Conservation (phyloP, 768 basidiomycete genomes). For the Mycena indigotica region DNA sequence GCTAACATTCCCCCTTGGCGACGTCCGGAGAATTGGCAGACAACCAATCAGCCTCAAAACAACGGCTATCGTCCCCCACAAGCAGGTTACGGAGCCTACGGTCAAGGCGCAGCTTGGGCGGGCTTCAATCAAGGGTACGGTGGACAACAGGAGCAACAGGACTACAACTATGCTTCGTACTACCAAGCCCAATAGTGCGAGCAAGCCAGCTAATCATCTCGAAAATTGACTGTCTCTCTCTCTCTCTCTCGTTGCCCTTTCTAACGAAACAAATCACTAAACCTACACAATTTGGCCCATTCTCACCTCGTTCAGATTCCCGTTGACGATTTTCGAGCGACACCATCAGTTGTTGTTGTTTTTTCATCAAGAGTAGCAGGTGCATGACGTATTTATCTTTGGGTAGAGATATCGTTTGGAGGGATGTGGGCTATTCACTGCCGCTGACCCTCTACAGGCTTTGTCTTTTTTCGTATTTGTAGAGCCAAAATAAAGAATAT, state of each 20-base stretch:
- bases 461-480: slow-evolving; percentile 20
- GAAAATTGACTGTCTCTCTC: slow-evolving; percentile 30
- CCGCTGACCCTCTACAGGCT: slow-evolving; percentile 28
- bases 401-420: slow-evolving; percentile 19
- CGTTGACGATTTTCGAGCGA: slow-evolving; percentile 1
- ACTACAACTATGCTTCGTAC: slow-evolving; percentile 85
- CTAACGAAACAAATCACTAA: slow-evolving; percentile 45
- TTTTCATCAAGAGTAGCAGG: slow-evolving; percentile 9
- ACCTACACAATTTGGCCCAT: slow-evolving; percentile 32
- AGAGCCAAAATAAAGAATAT: not conserved
- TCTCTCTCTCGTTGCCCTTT: slow-evolving; percentile 38
- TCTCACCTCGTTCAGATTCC: slow-evolving; percentile 26
- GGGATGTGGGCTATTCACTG: slow-evolving; percentile 29
- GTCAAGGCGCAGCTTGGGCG: slow-evolving; percentile 45
- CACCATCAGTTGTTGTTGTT: not conserved
- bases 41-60: slow-evolving; percentile 53
- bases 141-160: slow-evolving; percentile 56
- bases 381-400: slow-evolving; percentile 27
- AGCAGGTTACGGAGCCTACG: slow-evolving; percentile 52
- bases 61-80: slow-evolving; percentile 67
- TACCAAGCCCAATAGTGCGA: slow-evolving; percentile 88
- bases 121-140: slow-evolving; percentile 43
- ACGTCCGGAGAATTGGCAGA: slow-evolving; percentile 85
- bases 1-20: slow-evolving; percentile 90
- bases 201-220: slow-evolving; percentile 46